Conservation (phyloP, 495 filamentous ascomycete species). For the Xylaria castorea region DNA sequence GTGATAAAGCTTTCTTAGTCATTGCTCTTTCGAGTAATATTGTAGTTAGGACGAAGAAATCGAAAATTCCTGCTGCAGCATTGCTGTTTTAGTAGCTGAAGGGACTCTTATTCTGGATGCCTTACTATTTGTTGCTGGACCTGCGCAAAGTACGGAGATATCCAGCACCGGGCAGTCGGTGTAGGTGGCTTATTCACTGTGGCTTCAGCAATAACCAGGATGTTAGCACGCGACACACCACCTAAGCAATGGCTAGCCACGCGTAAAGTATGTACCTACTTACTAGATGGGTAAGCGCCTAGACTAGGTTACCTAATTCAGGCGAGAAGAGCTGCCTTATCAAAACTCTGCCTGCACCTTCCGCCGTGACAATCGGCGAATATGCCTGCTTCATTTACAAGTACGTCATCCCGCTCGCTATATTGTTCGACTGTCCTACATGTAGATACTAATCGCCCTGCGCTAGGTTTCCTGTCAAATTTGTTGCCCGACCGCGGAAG, state of each 20-base stretch:
- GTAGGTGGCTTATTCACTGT: background rate
- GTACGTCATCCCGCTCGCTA: background rate
- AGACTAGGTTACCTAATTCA: background rate
- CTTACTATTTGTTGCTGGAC: background rate
- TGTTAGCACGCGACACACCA: background rate
- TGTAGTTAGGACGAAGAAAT: background rate
- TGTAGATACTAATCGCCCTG: background rate
- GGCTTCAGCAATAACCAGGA: conserved; percentile 8
- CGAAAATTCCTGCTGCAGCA: background rate
- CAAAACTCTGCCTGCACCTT: background rate
- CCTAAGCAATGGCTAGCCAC: background rate
- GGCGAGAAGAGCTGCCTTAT: background rate
- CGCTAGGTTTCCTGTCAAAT: background rate
- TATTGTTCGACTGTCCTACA: background rate
- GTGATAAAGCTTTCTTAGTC: background rate
- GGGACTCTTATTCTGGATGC: background rate
- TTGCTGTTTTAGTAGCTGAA: too few relatives aligned
- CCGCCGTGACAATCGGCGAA: background rate
- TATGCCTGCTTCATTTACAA: conserved; percentile 11
- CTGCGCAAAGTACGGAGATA: background rate
- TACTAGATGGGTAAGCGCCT: background rate
- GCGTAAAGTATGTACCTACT: background rate
- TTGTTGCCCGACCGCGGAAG: background rate
- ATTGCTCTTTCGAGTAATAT: background rate
- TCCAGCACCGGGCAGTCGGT: background rate